Conservation (phyloP, 2,329 filamentous ascomycete genomes). For the Ceratocystis papillata region DNA sequence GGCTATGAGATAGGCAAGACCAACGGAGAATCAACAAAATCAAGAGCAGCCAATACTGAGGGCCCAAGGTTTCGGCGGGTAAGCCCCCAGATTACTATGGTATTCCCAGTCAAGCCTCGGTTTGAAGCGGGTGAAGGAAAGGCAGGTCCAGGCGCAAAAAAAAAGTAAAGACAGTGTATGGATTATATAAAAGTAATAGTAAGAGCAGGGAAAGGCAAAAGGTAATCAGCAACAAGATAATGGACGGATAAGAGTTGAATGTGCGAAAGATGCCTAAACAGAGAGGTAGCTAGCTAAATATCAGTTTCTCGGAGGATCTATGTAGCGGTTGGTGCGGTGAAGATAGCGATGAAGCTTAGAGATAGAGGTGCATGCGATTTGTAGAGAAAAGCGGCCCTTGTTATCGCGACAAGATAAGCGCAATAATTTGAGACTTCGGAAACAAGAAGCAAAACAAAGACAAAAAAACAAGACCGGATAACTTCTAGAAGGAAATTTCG, state of each 20-base stretch:
- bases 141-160: conserved; percentile 17
- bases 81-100: neutral
- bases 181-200: conserved; percentile 10
- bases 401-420: neutral
- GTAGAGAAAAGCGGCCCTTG: neutral
- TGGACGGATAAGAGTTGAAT: neutral
- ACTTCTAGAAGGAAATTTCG: neutral
- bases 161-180: conserved; percentile 2
- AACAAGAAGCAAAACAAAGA: neutral
- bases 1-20: conserved; percentile 4
- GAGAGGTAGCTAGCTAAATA: neutral
- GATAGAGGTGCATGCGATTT: neutral
- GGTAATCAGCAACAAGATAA: neutral
- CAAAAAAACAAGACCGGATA: neutral
- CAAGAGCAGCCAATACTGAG: neutral
- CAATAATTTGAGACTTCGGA: neutral
- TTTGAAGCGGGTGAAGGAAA: conserved; percentile 25
- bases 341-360: neutral
- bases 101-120: conserved; percentile 13
- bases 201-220: neutral
- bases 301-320: neutral
- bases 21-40: neutral
- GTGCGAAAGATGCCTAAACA: neutral
- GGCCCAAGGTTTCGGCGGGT: neutral
- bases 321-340: neutral